phyloP scores from a whole-genome alignment of 331 rosid species.

The Saraca asoca region DNA sequence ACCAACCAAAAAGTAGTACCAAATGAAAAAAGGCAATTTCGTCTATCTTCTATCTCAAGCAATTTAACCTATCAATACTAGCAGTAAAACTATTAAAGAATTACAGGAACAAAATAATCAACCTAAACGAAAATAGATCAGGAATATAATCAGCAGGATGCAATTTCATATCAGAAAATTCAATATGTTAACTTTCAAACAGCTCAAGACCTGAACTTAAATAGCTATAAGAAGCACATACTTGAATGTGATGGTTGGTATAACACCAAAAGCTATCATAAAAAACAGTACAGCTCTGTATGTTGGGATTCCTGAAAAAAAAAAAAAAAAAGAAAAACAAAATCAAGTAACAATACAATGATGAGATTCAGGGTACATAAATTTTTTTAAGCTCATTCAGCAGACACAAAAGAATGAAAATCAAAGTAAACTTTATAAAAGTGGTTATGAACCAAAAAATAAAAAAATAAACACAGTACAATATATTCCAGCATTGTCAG shows the following conservation, averaged over 20 bases:
- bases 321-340: conserved; percentile 15
- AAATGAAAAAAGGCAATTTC: background rate
- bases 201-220: conserved; percentile 20
- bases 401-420: background rate
- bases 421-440: background rate
- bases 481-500: background rate
- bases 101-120: conserved; percentile 20
- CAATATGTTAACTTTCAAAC: background rate
- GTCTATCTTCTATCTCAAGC: background rate
- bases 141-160: conserved; percentile 4
- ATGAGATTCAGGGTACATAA: too few species aligned
- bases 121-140: conserved; percentile 17
- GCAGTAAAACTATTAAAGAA: conserved; percentile 16
- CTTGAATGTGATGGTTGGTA: conserved; percentile 82
- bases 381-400: conserved; percentile 13
- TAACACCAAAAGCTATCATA: conserved; percentile 74
- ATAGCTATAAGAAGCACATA: conserved; percentile 45
- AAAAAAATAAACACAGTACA: background rate
- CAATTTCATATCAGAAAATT: background rate
- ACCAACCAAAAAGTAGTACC: background rate
- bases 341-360: too few species aligned
- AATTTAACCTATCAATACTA: background rate
- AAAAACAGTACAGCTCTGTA: conserved; percentile 48
- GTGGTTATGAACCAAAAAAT: too few species aligned
- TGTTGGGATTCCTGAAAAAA: conserved; percentile 62